Base-by-base conservation (phyloP, 768 basidiomycete species). In the Calocera cornea region DNA sequence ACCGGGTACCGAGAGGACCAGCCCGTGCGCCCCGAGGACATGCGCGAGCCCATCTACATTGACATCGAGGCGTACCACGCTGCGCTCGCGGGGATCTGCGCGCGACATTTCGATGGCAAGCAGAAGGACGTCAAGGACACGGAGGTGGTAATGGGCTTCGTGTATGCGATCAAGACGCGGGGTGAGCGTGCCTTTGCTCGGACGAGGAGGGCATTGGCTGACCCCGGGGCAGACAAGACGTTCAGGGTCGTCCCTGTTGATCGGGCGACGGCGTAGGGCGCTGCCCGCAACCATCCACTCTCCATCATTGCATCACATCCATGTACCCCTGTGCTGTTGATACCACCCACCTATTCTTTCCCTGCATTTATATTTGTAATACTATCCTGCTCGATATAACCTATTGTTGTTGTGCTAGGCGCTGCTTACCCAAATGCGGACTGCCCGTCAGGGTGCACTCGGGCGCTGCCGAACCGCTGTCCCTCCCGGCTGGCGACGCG, bases 121-220 rank as follows among this genome's bases (percentile, higher is more conserved):
- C 54, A 60, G 31, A 60, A 60, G 54, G 54, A 60, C 24, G 54
- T 60, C 5, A 60, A 60, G 54, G 54, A 60, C 54, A 29, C 54
- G 24, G 54, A 60, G 54, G 54, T 60, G 24, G 54, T 60, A 8
- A 60, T 60, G 54, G 24, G 27, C 8, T 60, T 60, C 19, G 54
- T 60, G 10, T 60, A 60, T 33, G 54, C 54, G 54, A 60, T 60
- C 54, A 60, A 31, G 54, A 60, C 54, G 54, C 2, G 54, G 54
- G 54, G 54, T 60, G 54, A 60, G 54, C 54, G 54, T 60, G 54
- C 54, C 54, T 60, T 60, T 60, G 24, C 54, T 27, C 54, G 54
- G 27, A 33, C 27, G 54, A 60, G 54, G 54, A 27, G 54, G 54
- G 54, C 24, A 22, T 22, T 60, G 14, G 31, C 54, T 60, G 54